Percentiles rank a stretch among this genome's conserved stretches.
Conservation (phyloP, 208 protist genomes). For the Entamoeba dispar region DNA sequence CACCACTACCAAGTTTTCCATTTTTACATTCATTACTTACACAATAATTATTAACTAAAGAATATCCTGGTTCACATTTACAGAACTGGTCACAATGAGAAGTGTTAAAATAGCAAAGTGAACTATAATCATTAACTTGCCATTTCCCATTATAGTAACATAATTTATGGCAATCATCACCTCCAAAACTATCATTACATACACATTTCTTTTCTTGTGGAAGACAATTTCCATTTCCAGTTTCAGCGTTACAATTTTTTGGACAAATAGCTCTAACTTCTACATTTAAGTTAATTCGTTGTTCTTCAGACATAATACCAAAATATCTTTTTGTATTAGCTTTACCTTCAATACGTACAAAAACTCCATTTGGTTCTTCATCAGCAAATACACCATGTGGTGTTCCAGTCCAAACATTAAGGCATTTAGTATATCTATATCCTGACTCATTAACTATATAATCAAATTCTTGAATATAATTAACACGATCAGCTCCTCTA, state of each 20-base stretch:
- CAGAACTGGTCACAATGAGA: neutral
- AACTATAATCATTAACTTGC: neutral
- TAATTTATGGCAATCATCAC: neutral
- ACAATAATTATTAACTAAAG: neutral
- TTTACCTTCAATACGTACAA: neutral
- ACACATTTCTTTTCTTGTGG: neutral
- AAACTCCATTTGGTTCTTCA: neutral
- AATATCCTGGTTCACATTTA: neutral
- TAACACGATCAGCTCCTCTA: neutral
- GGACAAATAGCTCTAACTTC: neutral
- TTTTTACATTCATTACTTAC: neutral
- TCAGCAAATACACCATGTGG: neutral
- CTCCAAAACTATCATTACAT: neutral
- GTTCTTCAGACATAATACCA: neutral
- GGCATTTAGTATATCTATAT: neutral
- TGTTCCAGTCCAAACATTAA: neutral
- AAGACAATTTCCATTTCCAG: neutral
- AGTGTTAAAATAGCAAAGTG: neutral
- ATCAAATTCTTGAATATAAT: neutral
- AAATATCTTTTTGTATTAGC: neutral
- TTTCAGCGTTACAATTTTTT: neutral
- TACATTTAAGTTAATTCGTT: neutral
- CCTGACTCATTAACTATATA: neutral
- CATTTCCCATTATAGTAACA: neutral
- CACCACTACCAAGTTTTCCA: neutral